Evolutionary conservation across 805 yeast genomes (phyloP), one percentile per base, ranked within the genome.

Genomic region (Scheffersomyces lignosus): DNA sequence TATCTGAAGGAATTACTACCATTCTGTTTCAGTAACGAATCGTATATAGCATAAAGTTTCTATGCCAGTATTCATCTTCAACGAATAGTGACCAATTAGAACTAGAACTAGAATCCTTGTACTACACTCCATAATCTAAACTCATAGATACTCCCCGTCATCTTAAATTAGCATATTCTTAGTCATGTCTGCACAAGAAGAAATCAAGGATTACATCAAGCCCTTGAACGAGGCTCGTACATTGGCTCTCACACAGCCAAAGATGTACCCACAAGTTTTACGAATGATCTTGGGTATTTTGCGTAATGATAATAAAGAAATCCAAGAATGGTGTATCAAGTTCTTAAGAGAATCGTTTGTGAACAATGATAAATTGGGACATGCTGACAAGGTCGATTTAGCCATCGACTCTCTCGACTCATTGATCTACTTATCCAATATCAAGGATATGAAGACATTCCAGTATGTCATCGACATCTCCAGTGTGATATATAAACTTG

Each of bases 301-400:
- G 18, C 51, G 51, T 22, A 62, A 64, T 46, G 65, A 66, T 6
- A 66, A 64, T 33, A 31, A 53, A 15, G 40, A 43, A 12, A 58
- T 71, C 18, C 66, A 68, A 43, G 38, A 49, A 33, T 71, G 76
- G 76, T 66, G 73, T 44, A 56, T 70, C 7, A 43, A 43, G 27
- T 71, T 70, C 45, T 51, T 71, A 27, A 51, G 52, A 20, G 70
- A 66, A 25, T 61, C 73, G 12, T 71, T 66, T 41, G 45, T 45
- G 18, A 44, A 43, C 24, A 36, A 34, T 26, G 22, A 18, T 29
- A 32, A 7, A 38, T 46, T 65, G 23, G 47, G 50, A 15, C 41
- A 49, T 20, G 52, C 56, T 3, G 60, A 61, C 16, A 62, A 59
- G 41, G 56, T 60, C 10, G 72, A 69, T 25, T 51, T 69, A 40